Evolutionary conservation across 2,329 filamentous ascomycete genomes (phyloP), one percentile per base, ranked within the genome.

Genomic region (Cercospora sojina): DNA sequence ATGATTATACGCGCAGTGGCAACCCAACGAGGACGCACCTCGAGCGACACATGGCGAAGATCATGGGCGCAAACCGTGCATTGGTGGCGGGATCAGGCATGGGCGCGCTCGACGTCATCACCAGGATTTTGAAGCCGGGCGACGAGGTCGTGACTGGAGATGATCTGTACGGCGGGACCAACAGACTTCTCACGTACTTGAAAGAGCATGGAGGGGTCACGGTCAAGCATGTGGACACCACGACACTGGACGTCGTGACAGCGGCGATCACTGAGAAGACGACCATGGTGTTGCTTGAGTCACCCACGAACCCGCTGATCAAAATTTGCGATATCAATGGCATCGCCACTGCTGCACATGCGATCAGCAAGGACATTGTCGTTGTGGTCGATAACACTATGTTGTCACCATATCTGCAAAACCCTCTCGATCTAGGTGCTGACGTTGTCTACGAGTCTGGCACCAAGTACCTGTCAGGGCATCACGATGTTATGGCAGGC

Each of bases 401-500:
- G 95, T 89, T 99, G 71, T 97, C 93, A 2, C 95, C 95, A 10
- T 90, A 97, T 83, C 88, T 99, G 7, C 90, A 90, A 75, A 98
- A 97, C 81, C 95, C 95, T 5, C 87, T 99, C 18, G 94, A 98
- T 68, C 85, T 98, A 29, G 95, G 96, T 65, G 93, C 94, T 16
- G 95, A 99, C 75, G 91, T 99, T 72, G 92, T 96, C 64, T 99
- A 99, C 80, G 95, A 99, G 82, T 96, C 91, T 27, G 95, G 95
- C 64, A 99, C 95, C 25, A 99, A 99, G 80, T 99, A 99, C 76
- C 85, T 99, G 5, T 98, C 93, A 1, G 95, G 95, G 32, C 95
- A 99, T 79, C 95, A 99, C 83, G 96, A 99, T 77, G 90, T 99
- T 77, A 99, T 99, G 95, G 95, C 95, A 9, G 95, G 96, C 69